Percentiles rank a stretch among this genome's conserved stretches.
Evolutionary conservation across 2,329 filamentous ascomycete genomes (phyloP).

Genomic region (Sphaerulina vaccinii): DNA sequence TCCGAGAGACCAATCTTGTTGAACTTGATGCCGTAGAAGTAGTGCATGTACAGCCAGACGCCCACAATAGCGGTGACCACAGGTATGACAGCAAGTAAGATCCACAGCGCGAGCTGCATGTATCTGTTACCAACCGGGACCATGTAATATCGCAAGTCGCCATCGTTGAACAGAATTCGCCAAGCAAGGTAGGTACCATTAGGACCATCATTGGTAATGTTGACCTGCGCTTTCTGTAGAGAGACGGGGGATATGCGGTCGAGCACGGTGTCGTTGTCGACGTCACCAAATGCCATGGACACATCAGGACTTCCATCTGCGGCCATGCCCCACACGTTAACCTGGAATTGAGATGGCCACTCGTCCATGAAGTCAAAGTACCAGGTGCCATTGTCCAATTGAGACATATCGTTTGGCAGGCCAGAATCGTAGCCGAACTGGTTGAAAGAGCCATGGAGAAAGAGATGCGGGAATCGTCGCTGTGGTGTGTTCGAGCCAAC

Average conservation of each 20-base stretch:
- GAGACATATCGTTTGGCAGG: slow-evolving; percentile 53
- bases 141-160: slow-evolving; percentile 52
- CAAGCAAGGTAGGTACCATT: slow-evolving; percentile 57
- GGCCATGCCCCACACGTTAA: slow-evolving; percentile 68
- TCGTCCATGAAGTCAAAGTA: slow-evolving; percentile 61
- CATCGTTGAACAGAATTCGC: slow-evolving; percentile 57
- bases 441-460: slow-evolving; percentile 63
- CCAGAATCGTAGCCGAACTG: slow-evolving; percentile 64
- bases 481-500: slow-evolving; percentile 40
- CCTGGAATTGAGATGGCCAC: slow-evolving; percentile 61
- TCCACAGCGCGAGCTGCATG: slow-evolving; percentile 55
- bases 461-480: slow-evolving; percentile 61
- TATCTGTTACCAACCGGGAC: slow-evolving; percentile 55
- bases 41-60: slow-evolving; percentile 58
- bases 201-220: slow-evolving; percentile 56
- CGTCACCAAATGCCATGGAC: slow-evolving; percentile 59
- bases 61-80: slow-evolving; percentile 50
- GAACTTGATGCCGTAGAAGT: slow-evolving; percentile 64
- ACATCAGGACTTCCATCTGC: slow-evolving; percentile 62
- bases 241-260: slow-evolving; percentile 63
- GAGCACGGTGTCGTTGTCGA: slow-evolving; percentile 59
- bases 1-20: slow-evolving; percentile 58
- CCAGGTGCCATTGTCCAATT: slow-evolving; percentile 54
- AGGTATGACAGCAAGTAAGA: slow-evolving; percentile 56
- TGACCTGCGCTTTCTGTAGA: slow-evolving; percentile 56